Base-by-base conservation (phyloP, 768 basidiomycete genomes). In the Lyophyllum decastes region DNA sequence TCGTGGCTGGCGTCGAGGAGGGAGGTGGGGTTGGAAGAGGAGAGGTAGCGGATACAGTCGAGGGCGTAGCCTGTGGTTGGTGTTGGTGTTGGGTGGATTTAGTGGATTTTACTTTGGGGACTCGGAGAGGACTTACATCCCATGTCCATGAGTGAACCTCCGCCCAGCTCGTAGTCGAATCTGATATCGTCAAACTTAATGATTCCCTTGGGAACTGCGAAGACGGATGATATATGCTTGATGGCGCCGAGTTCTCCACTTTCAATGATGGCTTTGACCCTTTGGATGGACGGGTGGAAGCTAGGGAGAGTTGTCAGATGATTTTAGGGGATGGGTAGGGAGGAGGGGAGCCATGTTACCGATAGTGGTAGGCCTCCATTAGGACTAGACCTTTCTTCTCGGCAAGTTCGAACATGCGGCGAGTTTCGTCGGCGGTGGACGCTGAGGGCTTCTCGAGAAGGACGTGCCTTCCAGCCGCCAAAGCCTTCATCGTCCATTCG, bases 401-500 rank as follows among this genome's bases (percentile, higher is more conserved):
- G 2, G 85, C 83, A 16, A 79, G 61, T 19, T 78, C 79, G 51
- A 82, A 82, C 76, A 88, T 82, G 45, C 72, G 67, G n/a, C 73
- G 68, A 1, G 82, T 77, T 63, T 88, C 86, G 41, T 79, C 80
- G 5, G 78, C 78, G 1, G 76, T 80, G 57, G 82, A 65, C 11
- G 78, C 72, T 17, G 79, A 75, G 0, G 87, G 88, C 64, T 86
- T 88, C 63, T 89, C 88, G 1, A 87, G 69, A 0, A 89, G 71
- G 25, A 89, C 87, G 60, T 87, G 86, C 64, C 90, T 88, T 6
- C 87, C 84, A 0, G 84, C 81, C 17, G 73, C 72, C 41, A 89
- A 78, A 3, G 85, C 83, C 61, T 85, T 88, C 76, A 83, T 82
- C 0, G 86, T 83, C 87, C 86, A 89, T 64, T 88, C 86, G 56